Conservation (phyloP, 129 eudicot species). For the Lonicera japonica region DNA sequence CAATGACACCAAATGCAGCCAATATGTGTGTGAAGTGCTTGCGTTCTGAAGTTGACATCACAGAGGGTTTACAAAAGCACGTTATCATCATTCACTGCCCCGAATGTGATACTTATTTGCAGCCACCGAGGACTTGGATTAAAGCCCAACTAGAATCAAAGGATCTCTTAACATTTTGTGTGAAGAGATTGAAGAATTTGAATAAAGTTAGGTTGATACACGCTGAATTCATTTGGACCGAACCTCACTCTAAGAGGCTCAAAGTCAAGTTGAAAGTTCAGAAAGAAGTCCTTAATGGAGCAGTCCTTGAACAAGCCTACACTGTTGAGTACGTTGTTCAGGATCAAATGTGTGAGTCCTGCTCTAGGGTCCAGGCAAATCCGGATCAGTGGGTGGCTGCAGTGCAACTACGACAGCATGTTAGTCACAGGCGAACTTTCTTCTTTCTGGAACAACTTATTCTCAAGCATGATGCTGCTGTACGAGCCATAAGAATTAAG, state of each 20-base stretch:
- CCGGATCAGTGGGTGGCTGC: constrained; percentile 78
- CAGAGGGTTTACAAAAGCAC: constrained; percentile 55
- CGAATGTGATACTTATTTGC: constrained; percentile 53
- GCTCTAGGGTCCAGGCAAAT: constrained; percentile 53
- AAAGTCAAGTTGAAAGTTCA: constrained; percentile 42
- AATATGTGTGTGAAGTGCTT: constrained; percentile 72
- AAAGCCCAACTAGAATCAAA: constrained; percentile 53
- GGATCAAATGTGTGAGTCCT: constrained; percentile 63
- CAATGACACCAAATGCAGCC: constrained; percentile 63
- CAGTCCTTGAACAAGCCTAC: constrained; percentile 48
- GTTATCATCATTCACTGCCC: constrained; percentile 47
- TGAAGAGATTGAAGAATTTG: constrained; percentile 39
- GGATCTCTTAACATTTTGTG: constrained; percentile 56
- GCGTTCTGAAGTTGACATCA: constrained; percentile 58
- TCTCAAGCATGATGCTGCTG: constrained; percentile 66
- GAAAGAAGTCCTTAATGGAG: constrained; percentile 59
- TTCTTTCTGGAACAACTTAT: constrained; percentile 67
- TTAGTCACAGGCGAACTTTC: constrained; percentile 59
- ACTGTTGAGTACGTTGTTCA: constrained; percentile 58
- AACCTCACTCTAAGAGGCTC: constrained; percentile 49
- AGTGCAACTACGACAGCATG: constrained; percentile 66
- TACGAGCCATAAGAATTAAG: constrained; percentile 38
- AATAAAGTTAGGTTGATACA: constrained; percentile 26
- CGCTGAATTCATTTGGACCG: constrained; percentile 49
- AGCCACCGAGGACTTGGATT: constrained; percentile 71